A percentile compares a stretch with the other conserved stretches of the same genome.
phyloP scores from a whole-genome alignment of 257 asterid species.

The Ilex asprella region DNA sequence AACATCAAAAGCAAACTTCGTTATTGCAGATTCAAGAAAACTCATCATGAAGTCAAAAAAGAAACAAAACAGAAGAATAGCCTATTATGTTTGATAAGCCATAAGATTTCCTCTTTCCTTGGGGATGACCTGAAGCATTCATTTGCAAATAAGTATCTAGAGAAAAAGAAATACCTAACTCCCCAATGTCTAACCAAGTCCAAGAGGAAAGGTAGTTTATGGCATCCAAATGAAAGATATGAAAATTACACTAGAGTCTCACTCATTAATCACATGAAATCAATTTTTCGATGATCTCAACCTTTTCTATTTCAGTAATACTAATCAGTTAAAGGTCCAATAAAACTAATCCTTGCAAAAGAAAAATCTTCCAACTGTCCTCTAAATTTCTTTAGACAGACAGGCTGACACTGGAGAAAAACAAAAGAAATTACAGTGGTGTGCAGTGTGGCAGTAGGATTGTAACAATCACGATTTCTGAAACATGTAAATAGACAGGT shows the following conservation, averaged over 20 bases:
- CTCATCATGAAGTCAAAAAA: not conserved
- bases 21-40: conserved; percentile 6
- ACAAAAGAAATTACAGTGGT: too few species aligned
- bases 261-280: too few species aligned
- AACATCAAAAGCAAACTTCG: conserved; percentile 17
- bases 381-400: too few species aligned
- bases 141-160: not conserved
- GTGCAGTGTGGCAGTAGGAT: too few species aligned
- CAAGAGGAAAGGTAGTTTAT: not conserved
- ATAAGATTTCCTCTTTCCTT: not conserved
- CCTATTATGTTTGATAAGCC: too few species aligned
- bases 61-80: not conserved
- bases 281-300: too few species aligned
- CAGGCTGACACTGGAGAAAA: too few species aligned
- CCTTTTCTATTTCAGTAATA: too few species aligned
- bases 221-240: not conserved
- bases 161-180: not conserved
- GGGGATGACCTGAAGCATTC: not conserved
- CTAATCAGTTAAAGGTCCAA: not conserved
- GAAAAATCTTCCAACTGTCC: not conserved
- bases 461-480: not conserved
- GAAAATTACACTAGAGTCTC: not conserved
- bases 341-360: not conserved
- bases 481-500: not conserved
- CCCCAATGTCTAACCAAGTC: not conserved